Evolutionary conservation across 2,329 filamentous ascomycete species (phyloP).

Genomic region (Cladosporium velox): DNA sequence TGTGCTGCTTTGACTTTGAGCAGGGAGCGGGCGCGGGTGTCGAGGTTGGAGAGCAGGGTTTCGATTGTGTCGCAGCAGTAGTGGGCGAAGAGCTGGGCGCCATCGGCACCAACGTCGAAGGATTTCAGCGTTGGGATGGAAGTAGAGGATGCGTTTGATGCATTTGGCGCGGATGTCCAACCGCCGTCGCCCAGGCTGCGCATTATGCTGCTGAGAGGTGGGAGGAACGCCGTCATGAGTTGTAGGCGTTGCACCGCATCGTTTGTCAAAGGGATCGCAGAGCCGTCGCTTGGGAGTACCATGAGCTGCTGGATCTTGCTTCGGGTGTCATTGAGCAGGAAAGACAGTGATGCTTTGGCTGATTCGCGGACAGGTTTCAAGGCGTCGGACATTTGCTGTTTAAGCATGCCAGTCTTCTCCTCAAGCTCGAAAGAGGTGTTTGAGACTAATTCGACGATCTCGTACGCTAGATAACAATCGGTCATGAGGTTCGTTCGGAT

Average conservation of each 20-base stretch:
- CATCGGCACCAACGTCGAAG: conserved; percentile 87
- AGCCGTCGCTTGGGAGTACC: conserved; percentile 74
- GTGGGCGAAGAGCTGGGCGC: conserved; percentile 81
- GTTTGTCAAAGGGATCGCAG: conserved; percentile 72
- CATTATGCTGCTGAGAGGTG: conserved; percentile 85
- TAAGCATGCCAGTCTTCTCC: conserved; percentile 79
- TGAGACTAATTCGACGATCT: conserved; percentile 88
- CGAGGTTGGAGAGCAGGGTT: conserved; percentile 71
- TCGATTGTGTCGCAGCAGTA: conserved; percentile 91
- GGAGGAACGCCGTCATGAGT: conserved; percentile 81
- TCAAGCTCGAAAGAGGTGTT: conserved; percentile 78
- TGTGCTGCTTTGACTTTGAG: conserved; percentile 77
- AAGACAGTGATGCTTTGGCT: conserved; percentile 79
- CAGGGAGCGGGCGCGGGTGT: conserved; percentile 69
- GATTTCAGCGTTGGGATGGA: conserved; percentile 71
- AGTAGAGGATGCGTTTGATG: conserved; percentile 57
- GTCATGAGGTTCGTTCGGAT: conserved; percentile 83
- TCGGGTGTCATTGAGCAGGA: conserved; percentile 81
- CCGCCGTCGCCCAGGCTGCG: conserved; percentile 90
- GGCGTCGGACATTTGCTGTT: conserved; percentile 77
- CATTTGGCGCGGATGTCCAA: conserved; percentile 64
- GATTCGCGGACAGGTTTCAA: conserved; percentile 90
- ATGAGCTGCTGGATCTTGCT: conserved; percentile 67
- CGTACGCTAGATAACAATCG: conserved; percentile 93
- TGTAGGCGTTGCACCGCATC: conserved; percentile 86